Conservation (phyloP, 2,329 filamentous ascomycete genomes). For the Talaromyces albobiverticillius region DNA sequence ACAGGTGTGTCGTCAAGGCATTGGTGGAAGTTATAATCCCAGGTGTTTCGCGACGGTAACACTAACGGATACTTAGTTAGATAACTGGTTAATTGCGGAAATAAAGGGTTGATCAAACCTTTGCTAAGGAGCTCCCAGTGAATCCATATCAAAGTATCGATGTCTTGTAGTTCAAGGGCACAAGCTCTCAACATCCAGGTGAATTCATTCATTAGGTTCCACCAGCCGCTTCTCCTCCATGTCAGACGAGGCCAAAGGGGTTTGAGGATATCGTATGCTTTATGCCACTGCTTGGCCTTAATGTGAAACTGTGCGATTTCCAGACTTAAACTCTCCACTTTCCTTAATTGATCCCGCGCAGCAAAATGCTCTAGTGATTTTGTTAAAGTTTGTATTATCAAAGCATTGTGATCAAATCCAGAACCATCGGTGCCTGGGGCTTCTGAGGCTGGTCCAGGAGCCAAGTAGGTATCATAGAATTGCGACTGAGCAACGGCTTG, state of each 20-base stretch:
- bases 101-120: conserved; percentile 24
- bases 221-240: conserved; percentile 63
- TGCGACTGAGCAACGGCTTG: conserved; percentile 53
- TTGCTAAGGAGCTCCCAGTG: conserved; percentile 55
- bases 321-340: conserved; percentile 54
- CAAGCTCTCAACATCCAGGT: conserved; percentile 55
- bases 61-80: conserved; percentile 21
- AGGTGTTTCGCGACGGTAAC: conserved; percentile 33
- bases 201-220: conserved; percentile 53
- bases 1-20: conserved; percentile 41
- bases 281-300: conserved; percentile 46
- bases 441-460: conserved; percentile 58
- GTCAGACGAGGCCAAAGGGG: conserved; percentile 55
- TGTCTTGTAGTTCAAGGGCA: conserved; percentile 45
- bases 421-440: conserved; percentile 41
- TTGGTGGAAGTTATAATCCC: conserved; percentile 47
- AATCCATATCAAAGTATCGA: conserved; percentile 49
- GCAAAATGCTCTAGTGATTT: conserved; percentile 51
- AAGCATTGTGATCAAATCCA: conserved; percentile 51
- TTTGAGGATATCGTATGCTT: conserved; percentile 51
- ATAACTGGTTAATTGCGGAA: not conserved
- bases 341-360: conserved; percentile 51
- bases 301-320: conserved; percentile 56
- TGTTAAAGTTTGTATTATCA: conserved; percentile 50
- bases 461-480: conserved; percentile 60